These are phyloP conservation scores for Amanita molliuscula DNA, from an alignment of 768 basidiomycete species.

Conservation along the genomic window DNA sequence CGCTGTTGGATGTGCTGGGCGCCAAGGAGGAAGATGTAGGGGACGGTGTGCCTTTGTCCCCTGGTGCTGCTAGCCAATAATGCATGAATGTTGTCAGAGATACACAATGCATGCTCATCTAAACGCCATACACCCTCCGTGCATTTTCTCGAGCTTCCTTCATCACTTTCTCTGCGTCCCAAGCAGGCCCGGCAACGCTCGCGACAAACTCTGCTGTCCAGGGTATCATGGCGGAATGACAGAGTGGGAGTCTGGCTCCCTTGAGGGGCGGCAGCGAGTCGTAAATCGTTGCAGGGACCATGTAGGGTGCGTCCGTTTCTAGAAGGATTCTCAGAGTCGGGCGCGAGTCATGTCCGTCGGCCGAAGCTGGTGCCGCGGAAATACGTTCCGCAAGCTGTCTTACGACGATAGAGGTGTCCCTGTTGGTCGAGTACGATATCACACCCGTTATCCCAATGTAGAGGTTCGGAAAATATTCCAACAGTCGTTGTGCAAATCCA, in stretches of 20 bases:
- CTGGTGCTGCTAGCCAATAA: not conserved
- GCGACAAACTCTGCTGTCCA: constrained; percentile 79
- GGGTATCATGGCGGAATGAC: constrained; percentile 74
- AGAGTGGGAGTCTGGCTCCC: constrained; percentile 56
- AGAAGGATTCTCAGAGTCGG: constrained; percentile 38
- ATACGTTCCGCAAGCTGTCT: constrained; percentile 20
- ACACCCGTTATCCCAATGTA: constrained; percentile 84
- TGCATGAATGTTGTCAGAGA: not conserved
- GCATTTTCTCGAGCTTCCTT: constrained; percentile 56
- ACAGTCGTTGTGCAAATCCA: constrained; percentile 56
- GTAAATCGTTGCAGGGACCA: constrained; percentile 74
- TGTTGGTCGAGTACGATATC: constrained; percentile 68
- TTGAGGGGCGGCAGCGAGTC: constrained; percentile 38
- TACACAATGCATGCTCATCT: constrained; percentile 1
- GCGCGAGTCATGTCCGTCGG: constrained; percentile 14
- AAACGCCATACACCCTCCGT: constrained; percentile 46
- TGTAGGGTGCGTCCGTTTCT: constrained; percentile 84
- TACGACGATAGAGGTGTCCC: constrained; percentile 61
- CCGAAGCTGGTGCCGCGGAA: not conserved
- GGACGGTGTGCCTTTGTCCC: constrained; percentile 21
- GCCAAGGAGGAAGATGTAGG: constrained; percentile 44
- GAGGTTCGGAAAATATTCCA: constrained; percentile 72
- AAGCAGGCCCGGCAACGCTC: constrained; percentile 29
- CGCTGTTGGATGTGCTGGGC: constrained; percentile 43
- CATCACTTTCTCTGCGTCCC: constrained; percentile 51